Evolutionary conservation across 306 rosid genomes (phyloP).

Genomic region (Psophocarpus tetragonolobus): DNA sequence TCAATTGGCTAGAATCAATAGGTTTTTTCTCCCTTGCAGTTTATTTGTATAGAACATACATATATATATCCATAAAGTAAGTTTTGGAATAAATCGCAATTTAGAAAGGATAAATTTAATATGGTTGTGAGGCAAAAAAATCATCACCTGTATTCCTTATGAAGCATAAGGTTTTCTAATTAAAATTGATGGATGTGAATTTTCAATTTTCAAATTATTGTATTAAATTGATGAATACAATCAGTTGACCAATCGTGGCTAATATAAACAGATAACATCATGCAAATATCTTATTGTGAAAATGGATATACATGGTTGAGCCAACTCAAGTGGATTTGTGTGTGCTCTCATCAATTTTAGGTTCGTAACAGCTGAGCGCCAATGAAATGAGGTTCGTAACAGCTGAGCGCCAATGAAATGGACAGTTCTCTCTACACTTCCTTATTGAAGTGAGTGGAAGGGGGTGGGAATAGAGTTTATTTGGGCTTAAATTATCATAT

Average conservation of each 20-base stretch:
- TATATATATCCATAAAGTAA: neutral
- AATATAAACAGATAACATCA: neutral
- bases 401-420: neutral
- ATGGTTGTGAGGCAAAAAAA: neutral
- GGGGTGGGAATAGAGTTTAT: neutral
- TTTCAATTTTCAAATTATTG: neutral
- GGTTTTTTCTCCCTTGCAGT: neutral
- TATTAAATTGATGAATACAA: neutral
- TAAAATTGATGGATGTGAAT: neutral
- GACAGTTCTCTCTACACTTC: neutral
- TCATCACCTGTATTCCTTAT: neutral
- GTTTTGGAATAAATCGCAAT: neutral
- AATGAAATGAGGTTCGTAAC: neutral
- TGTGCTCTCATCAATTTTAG: neutral
- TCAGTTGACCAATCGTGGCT: neutral
- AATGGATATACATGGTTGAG: neutral
- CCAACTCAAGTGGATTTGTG: neutral
- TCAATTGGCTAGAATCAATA: neutral
- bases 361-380: neutral
- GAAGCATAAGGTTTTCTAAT: neutral
- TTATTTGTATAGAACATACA: neutral
- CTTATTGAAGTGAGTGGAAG: neutral
- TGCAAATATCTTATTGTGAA: neutral
- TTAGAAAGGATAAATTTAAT: neutral
- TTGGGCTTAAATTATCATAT: neutral